phyloP scores from a whole-genome alignment of 495 filamentous ascomycete species.

The Daldinia vernicosa region DNA sequence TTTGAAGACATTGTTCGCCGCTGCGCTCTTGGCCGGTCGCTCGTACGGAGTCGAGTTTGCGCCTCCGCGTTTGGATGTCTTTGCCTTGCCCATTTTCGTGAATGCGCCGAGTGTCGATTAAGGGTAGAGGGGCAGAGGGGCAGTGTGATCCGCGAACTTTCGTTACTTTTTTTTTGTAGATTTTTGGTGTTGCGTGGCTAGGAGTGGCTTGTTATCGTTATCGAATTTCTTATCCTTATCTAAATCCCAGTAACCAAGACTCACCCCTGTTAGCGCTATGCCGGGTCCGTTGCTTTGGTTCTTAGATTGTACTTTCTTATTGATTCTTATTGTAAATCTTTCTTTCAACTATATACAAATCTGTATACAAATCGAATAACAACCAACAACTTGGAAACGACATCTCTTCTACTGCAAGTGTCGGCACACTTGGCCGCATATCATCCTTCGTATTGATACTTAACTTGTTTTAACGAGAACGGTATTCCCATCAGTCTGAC shows the following conservation, averaged over 20 bases:
- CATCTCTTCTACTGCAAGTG: not conserved
- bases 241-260: conserved; percentile 2
- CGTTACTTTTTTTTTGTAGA: conserved; percentile 21
- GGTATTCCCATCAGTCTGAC: not conserved
- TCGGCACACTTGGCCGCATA: not conserved
- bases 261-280: conserved; percentile 1
- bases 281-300: not conserved
- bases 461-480: not conserved
- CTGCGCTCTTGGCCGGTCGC: conserved; percentile 49
- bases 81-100: conserved; percentile 66
- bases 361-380: conserved; percentile 8
- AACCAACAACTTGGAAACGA: not conserved
- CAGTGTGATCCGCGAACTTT: conserved; percentile 35
- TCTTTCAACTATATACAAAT: conserved; percentile 17
- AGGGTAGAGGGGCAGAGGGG: conserved; percentile 14
- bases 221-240: conserved; percentile 35
- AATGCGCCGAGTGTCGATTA: conserved; percentile 3
- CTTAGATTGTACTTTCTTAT: not conserved
- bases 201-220: conserved; percentile 26
- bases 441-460: not conserved
- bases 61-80: conserved; percentile 67
- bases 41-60: conserved; percentile 66
- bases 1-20: conserved; percentile 82
- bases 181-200: conserved; percentile 37
- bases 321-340: not conserved